These are phyloP conservation scores for Heimioporus sp. DNA, from an alignment of 768 basidiomycete genomes.

Conservation along the genomic window DNA sequence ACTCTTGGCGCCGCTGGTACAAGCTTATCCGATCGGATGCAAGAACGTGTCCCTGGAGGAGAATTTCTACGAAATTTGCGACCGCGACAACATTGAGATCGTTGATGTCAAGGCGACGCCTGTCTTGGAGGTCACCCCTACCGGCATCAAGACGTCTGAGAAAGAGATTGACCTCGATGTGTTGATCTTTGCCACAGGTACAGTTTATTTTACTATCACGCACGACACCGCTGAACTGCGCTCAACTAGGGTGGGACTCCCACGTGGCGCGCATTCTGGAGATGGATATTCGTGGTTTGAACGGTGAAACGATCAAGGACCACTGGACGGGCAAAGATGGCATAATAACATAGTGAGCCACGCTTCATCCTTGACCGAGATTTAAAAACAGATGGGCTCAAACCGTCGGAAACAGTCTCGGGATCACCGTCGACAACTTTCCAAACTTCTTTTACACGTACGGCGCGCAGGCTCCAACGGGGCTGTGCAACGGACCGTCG, in stretches of 20 bases:
- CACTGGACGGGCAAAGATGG: constrained; percentile 8
- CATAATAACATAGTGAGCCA: constrained; percentile 6
- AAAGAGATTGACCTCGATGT: constrained; percentile 7
- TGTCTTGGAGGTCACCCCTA: constrained; percentile 6
- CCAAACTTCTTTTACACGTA: constrained; percentile 5
- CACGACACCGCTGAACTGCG: no score
- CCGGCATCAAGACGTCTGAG: neutral
- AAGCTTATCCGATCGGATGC: constrained; percentile 5
- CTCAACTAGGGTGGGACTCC: constrained; percentile 1
- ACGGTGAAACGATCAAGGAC: constrained; percentile 3
- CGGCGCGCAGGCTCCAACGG: constrained; percentile 8
- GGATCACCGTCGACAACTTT: constrained; percentile 6
- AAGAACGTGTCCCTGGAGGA: constrained; percentile 6
- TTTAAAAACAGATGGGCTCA: no score
- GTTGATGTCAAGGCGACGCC: constrained; percentile 9
- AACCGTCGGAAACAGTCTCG: no score
- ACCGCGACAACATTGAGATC: constrained; percentile 9
- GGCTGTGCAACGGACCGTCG: constrained; percentile 1
- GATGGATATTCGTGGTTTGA: constrained; percentile 7
- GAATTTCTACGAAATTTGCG: constrained; percentile 8
- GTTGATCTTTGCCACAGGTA: constrained; percentile 10
- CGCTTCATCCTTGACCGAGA: no score
- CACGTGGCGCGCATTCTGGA: constrained; percentile 2
- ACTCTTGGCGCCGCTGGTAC: constrained; percentile 5
- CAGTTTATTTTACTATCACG: no score